Evolutionary conservation across 768 basidiomycete species (phyloP), one percentile per base, ranked within the genome.

Genomic region (Kwoniella sp.): DNA sequence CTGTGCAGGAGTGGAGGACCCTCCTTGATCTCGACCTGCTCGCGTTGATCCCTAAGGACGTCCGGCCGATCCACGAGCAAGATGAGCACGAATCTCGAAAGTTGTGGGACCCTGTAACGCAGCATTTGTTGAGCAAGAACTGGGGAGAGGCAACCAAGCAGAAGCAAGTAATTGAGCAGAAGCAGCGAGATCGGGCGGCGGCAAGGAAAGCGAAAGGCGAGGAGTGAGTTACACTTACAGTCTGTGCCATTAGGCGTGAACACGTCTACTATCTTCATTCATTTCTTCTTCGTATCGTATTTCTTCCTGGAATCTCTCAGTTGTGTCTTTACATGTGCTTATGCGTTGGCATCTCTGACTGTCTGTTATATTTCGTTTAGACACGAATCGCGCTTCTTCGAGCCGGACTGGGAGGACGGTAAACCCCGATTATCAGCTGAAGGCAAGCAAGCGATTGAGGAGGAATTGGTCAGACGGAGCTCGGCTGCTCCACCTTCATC

Each of bases 81-180:
- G 83, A 87, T 17, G 84, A 86, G 7, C 81, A 84, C 59, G 96
- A 98, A 83, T 94, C 92, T 65, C 83, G 92, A 63, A 86, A 85
- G 82, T 79, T 98, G 58, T 98, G 96, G 96, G 87, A 89, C 15
- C 77, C 81, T 0, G 78, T 97, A 22, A 95, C 94, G 55, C 83
- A 81, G 49, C 83, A 85, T 63, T 80, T 98, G 60, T 21, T 73
- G 30, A 85, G 82, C 75, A 98, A 96, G 85, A 90, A 94, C 75
- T 99, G 85, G 80, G 84, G 85, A 24, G 91, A 94, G 46, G 96
- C 96, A 56, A 97, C 92, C 61, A 90, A 85, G 83, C 86, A 89
- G 82, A 99, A 99, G 84, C 85, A 92, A 56, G 80, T 80, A 4
- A 95, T 99, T 60, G 96, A 99, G 82, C 95, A 98, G 84, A 63